Percentiles rank a stretch among this genome's conserved stretches.
phyloP scores from a whole-genome alignment of 495 filamentous ascomycete species.

The Trypethelium eluteriae region DNA sequence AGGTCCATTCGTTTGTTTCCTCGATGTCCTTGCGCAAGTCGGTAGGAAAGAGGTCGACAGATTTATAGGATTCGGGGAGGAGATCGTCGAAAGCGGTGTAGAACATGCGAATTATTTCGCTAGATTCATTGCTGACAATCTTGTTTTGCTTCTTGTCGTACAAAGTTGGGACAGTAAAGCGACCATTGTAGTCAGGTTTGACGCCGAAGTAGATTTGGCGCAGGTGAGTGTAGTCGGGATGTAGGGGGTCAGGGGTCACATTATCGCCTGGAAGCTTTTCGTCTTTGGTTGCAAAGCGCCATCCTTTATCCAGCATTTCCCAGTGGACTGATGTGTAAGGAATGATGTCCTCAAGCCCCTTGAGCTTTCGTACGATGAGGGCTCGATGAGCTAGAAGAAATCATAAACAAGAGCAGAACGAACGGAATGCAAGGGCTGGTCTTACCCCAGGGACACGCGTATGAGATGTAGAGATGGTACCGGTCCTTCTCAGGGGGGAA shows the following conservation, averaged over 20 bases:
- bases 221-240: conserved; percentile 52
- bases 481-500: conserved; percentile 61
- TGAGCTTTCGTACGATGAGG: conserved; percentile 58
- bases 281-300: conserved; percentile 37
- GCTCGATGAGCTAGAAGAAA: conserved; percentile 50
- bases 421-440: not conserved
- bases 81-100: conserved; percentile 68
- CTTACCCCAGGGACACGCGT: conserved; percentile 64
- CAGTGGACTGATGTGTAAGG: conserved; percentile 60
- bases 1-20: conserved; percentile 70
- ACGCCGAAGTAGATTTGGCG: conserved; percentile 66
- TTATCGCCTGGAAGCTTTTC: conserved; percentile 43
- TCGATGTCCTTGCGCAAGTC: conserved; percentile 59
- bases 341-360: conserved; percentile 60
- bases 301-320: conserved; percentile 53
- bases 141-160: conserved; percentile 66
- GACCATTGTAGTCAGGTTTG: conserved; percentile 59
- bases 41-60: conserved; percentile 57
- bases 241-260: conserved; percentile 54
- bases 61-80: conserved; percentile 51
- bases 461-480: conserved; percentile 67
- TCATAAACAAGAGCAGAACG: not conserved
- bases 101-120: conserved; percentile 75
- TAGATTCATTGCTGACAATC: conserved; percentile 80
- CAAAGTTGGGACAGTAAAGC: conserved; percentile 73